Evolutionary conservation across 2,329 filamentous ascomycete genomes (phyloP).

Genomic region (Penicillium sp.): DNA sequence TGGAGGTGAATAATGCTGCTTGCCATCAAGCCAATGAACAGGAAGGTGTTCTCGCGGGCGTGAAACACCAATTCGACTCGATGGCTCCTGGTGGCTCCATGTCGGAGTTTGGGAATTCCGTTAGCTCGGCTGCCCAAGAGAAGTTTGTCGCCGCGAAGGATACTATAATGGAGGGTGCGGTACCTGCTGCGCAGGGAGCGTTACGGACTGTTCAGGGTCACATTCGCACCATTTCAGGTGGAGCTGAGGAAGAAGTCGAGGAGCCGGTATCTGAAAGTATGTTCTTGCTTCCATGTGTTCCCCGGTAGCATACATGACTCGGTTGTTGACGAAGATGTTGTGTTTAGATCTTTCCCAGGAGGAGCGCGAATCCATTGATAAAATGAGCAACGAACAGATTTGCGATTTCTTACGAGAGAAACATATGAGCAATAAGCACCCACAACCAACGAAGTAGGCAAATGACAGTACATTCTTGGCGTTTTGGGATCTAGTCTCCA

Average conservation of each 20-base stretch:
- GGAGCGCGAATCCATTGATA: slow-evolving; percentile 27
- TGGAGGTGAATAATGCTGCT: background rate
- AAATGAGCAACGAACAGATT: slow-evolving; percentile 31
- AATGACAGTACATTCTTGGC: background rate
- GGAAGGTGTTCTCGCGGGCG: slow-evolving; percentile 1
- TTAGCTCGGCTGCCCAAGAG: slow-evolving; percentile 9
- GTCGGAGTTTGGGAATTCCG: slow-evolving; percentile 9
- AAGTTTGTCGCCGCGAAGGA: slow-evolving; percentile 11
- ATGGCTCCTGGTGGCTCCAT: slow-evolving; percentile 5
- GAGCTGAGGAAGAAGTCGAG: background rate
- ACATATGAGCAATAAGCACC: slow-evolving; percentile 25
- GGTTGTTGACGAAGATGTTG: background rate
- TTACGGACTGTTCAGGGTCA: slow-evolving; percentile 12
- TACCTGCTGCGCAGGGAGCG: slow-evolving; percentile 14
- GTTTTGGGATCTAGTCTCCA: background rate
- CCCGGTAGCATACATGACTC: no score
- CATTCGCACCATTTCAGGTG: slow-evolving; percentile 6
- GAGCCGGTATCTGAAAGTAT: slow-evolving; percentile 2
- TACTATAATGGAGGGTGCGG: slow-evolving; percentile 8
- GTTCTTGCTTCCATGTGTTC: background rate
- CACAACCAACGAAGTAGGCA: slow-evolving; percentile 6
- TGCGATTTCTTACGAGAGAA: slow-evolving; percentile 34
- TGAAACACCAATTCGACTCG: slow-evolving; percentile 11
- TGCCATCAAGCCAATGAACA: background rate
- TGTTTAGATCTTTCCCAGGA: slow-evolving; percentile 9